These are phyloP conservation scores for Lipomyces yamadae DNA, from an alignment of 805 yeast genomes.

Conservation along the genomic window DNA sequence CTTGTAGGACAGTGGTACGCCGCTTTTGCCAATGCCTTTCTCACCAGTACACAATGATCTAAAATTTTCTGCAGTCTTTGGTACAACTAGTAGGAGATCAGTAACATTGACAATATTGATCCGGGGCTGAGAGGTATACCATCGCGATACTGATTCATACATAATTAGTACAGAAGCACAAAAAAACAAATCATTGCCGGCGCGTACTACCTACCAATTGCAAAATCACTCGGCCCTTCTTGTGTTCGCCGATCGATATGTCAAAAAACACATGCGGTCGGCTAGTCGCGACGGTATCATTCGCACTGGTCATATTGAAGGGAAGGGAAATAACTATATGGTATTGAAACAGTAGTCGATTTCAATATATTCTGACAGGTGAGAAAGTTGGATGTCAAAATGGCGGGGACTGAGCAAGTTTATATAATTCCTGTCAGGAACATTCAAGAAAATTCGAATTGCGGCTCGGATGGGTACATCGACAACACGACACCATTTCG, in stretches of 20 bases:
- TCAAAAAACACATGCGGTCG: constrained; percentile 74
- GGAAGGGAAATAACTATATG: not conserved
- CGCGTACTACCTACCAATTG: constrained; percentile 54
- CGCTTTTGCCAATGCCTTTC: constrained; percentile 65
- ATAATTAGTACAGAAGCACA: not conserved
- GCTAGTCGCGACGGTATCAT: not conserved
- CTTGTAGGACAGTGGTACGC: constrained; percentile 66
- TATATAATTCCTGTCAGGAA: not conserved
- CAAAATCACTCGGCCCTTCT: constrained; percentile 77
- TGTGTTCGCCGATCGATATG: constrained; percentile 69
- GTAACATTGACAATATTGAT: constrained; percentile 68
- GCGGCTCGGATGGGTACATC: not conserved
- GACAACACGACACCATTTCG: not conserved
- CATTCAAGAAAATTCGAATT: not conserved
- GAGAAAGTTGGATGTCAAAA: not conserved
- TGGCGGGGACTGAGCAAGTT: not conserved
- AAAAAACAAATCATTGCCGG: too few species aligned
- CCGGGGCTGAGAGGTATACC: constrained; percentile 6
- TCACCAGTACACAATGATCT: constrained; percentile 89
- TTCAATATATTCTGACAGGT: not conserved
- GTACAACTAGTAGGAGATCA: constrained; percentile 85
- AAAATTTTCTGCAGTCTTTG: constrained; percentile 88
- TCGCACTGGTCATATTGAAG: not conserved
- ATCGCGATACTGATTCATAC: constrained; percentile 19
- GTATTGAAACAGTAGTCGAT: not conserved